Evolutionary conservation across 345 rosid genomes (phyloP).

Genomic region (Reutealis trisperma): DNA sequence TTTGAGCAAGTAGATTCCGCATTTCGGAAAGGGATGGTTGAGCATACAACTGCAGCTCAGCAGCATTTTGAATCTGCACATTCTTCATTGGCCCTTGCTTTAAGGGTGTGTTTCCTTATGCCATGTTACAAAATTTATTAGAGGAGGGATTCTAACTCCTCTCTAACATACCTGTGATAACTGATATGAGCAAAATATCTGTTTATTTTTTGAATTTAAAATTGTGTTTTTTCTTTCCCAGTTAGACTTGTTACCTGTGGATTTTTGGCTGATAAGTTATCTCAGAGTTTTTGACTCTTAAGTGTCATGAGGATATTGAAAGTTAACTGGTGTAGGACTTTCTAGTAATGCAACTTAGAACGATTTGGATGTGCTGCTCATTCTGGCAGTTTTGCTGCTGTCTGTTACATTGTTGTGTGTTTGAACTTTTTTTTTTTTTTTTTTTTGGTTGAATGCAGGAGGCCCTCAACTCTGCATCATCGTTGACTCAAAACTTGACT

Average conservation of each 20-base stretch:
- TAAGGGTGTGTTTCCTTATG: slow-evolving; percentile 52
- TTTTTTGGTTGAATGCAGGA: slow-evolving; percentile 54
- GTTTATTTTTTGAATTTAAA: not conserved
- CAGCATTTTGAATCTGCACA: slow-evolving; percentile 70
- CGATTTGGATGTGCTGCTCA: not conserved
- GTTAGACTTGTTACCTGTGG: not conserved
- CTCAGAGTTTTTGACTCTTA: not conserved
- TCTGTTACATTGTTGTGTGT: not conserved
- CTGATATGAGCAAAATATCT: not conserved
- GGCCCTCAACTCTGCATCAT: slow-evolving; percentile 65
- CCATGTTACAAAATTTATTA: not conserved
- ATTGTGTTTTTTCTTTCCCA: not conserved
- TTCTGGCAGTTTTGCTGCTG: not conserved
- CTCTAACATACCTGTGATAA: not conserved
- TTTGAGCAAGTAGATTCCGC: slow-evolving; percentile 86
- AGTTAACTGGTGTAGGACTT: not conserved
- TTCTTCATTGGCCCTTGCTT: slow-evolving; percentile 67
- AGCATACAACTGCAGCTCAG: slow-evolving; percentile 72
- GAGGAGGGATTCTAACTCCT: not conserved
- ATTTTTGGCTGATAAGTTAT: not conserved
- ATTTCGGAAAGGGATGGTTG: slow-evolving; percentile 75
- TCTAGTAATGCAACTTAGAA: not conserved
- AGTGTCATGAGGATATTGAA: not conserved
- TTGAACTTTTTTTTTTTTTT: slow-evolving; percentile 10
- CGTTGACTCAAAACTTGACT: slow-evolving; percentile 61